Conservation (phyloP, 805 yeast genomes). For the Metschnikowia colocasiae region DNA sequence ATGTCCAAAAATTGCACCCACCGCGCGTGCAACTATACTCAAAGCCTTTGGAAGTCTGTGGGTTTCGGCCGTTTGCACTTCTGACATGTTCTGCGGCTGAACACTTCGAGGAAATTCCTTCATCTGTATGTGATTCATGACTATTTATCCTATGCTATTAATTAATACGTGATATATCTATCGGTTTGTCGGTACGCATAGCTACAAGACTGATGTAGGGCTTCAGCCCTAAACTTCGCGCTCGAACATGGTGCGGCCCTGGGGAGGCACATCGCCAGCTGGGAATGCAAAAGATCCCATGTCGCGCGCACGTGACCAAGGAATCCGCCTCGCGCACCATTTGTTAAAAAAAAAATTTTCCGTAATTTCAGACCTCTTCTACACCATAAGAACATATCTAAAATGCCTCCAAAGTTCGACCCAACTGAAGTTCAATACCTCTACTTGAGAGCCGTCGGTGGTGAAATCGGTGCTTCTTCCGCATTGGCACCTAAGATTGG, state of each 20-base stretch:
- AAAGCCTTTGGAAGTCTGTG: not conserved
- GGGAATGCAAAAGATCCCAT: not conserved
- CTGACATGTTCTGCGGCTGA: not conserved
- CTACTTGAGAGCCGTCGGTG: conserved; percentile 99
- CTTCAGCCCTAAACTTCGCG: conserved; percentile 18
- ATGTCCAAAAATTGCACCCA: not conserved
- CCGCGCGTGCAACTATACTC: not conserved
- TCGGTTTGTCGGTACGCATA: not conserved
- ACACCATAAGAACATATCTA: conserved; percentile 19
- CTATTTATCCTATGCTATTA: not conserved
- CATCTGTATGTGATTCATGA: not conserved
- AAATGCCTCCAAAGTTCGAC: conserved; percentile 98
- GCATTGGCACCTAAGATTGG: conserved; percentile 99
- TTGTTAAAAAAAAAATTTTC: conserved; percentile 16
- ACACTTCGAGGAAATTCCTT: not conserved
- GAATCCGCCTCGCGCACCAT: conserved; percentile 12
- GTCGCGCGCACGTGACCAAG: conserved; percentile 14
- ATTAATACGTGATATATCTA: not conserved
- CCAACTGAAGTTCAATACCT: conserved; percentile 97
- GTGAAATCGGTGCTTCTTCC: conserved; percentile 99
- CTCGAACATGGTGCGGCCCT: not conserved
- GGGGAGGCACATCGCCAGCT: not conserved
- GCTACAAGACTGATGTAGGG: conserved; percentile 11
- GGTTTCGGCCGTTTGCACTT: not conserved
- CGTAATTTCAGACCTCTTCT: conserved; percentile 9